Evolutionary conservation across 169 alveolate species (phyloP).

Genomic region (Cyclospora cayetanensis): DNA sequence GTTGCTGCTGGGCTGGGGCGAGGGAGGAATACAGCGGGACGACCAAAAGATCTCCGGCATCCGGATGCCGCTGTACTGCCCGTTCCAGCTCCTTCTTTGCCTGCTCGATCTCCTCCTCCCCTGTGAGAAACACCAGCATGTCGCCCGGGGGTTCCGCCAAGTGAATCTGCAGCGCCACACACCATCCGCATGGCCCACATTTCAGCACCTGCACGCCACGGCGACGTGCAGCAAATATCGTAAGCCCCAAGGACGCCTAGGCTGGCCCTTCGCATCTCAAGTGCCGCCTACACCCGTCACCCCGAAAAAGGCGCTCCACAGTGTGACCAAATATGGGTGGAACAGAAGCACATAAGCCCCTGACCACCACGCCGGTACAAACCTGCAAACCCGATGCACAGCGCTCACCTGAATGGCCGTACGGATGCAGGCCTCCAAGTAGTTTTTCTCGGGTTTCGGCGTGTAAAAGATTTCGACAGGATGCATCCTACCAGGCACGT

Average conservation of each 20-base stretch:
- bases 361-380: too few species aligned
- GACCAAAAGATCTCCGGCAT: conserved; percentile 63
- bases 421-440: conserved; percentile 95
- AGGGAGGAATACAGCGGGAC: conserved; percentile 93
- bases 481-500: conserved; percentile 97
- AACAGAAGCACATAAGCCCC: too few species aligned
- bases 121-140: conserved; percentile 96
- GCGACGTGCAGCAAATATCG: too few species aligned
- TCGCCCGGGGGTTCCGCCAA: conserved; percentile 97
- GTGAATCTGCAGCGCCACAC: conserved; percentile 89
- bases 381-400: not conserved
- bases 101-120: conserved; percentile 92
- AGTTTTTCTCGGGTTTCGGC: conserved; percentile 95
- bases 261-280: too few species aligned
- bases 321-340: too few species aligned
- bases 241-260: too few species aligned
- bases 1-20: conserved; percentile 96
- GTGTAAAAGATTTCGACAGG: conserved; percentile 98
- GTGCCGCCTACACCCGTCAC: too few species aligned
- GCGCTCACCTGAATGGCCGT: conserved; percentile 87
- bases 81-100: conserved; percentile 77
- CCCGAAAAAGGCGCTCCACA: too few species aligned
- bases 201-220: too few species aligned
- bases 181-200: too few species aligned
- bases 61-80: conserved; percentile 50